Conservation (phyloP, 2,329 filamentous ascomycete genomes). For the Aspergillus ruber region DNA sequence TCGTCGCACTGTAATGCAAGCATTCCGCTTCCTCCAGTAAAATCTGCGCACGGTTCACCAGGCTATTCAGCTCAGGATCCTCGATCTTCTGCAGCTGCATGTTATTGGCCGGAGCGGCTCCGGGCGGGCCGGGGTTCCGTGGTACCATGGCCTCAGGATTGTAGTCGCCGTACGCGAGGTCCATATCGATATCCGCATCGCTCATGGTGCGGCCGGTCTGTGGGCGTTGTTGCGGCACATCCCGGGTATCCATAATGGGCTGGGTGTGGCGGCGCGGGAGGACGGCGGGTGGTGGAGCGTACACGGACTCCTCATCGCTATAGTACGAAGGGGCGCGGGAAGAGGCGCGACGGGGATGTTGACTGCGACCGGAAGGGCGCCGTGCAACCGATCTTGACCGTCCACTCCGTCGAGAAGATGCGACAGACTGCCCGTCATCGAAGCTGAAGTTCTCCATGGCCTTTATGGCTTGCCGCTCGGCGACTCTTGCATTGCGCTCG, state of each 20-base stretch:
- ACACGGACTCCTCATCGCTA: too few relatives aligned
- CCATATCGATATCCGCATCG: constrained; percentile 64
- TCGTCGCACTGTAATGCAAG: constrained; percentile 72
- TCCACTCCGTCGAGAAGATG: constrained; percentile 37
- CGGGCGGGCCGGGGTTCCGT: constrained; percentile 35
- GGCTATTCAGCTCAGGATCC: constrained; percentile 56
- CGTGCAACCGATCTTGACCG: constrained; percentile 17
- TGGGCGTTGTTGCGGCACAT: constrained; percentile 16
- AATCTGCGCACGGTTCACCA: constrained; percentile 68
- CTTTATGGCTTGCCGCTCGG: constrained; percentile 55
- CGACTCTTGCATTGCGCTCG: constrained; percentile 55
- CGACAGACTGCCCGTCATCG: constrained; percentile 41
- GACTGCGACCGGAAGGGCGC: constrained; percentile 24
- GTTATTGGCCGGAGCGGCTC: constrained; percentile 3
- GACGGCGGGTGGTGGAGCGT: too few relatives aligned
- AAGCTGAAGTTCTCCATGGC: constrained; percentile 47
- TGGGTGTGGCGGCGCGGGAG: constrained; percentile 32
- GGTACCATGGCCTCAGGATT: constrained; percentile 52
- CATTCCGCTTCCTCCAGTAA: constrained; percentile 84
- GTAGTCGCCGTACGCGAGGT: constrained; percentile 84
- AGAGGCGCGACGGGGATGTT: constrained; percentile 9
- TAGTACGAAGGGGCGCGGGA: too few relatives aligned
- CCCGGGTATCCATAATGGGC: constrained; percentile 24
- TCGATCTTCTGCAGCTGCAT: constrained; percentile 35
- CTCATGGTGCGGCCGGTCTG: constrained; percentile 24